Evolutionary conservation across 2,329 filamentous ascomycete genomes (phyloP).

Genomic region (Fusarium veterinarium): DNA sequence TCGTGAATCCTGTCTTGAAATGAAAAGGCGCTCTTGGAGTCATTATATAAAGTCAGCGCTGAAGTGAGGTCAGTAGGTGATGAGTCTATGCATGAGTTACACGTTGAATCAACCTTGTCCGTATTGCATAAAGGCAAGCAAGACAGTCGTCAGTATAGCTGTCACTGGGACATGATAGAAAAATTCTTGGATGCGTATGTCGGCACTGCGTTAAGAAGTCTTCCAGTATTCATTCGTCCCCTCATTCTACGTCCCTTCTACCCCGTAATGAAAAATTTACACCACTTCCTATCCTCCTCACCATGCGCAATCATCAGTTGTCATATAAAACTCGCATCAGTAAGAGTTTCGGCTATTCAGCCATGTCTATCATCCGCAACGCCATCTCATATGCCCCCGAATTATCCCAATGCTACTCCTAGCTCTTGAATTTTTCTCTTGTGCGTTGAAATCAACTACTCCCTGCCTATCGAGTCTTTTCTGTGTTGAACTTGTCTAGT

Average conservation of each 20-base stretch:
- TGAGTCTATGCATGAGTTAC: neutral
- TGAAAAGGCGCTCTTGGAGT: neutral
- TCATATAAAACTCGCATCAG: conserved; percentile 29
- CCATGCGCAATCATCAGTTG: conserved; percentile 19
- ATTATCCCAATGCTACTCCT: conserved; percentile 35
- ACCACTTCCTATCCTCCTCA: neutral
- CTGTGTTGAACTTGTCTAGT: conserved; percentile 59
- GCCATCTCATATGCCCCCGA: conserved; percentile 41
- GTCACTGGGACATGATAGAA: neutral
- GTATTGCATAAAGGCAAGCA: neutral
- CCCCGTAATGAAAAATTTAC: neutral
- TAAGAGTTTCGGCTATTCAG: conserved; percentile 20
- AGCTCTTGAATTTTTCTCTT: conserved; percentile 7
- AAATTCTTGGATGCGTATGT: neutral
- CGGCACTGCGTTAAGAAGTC: neutral
- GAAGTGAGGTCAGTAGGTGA: neutral
- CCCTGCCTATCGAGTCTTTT: conserved; percentile 7
- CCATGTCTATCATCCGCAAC: conserved; percentile 45
- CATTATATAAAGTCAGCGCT: neutral
- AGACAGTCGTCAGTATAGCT: neutral
- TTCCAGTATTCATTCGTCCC: neutral
- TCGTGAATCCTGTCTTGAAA: conserved; percentile 24
- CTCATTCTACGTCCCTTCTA: conserved; percentile 1
- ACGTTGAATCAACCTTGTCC: neutral
- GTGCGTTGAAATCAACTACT: conserved; percentile 19